These are phyloP conservation scores for Phaffomyces antillensis DNA, from an alignment of 805 yeast genomes.

Conservation along the genomic window DNA sequence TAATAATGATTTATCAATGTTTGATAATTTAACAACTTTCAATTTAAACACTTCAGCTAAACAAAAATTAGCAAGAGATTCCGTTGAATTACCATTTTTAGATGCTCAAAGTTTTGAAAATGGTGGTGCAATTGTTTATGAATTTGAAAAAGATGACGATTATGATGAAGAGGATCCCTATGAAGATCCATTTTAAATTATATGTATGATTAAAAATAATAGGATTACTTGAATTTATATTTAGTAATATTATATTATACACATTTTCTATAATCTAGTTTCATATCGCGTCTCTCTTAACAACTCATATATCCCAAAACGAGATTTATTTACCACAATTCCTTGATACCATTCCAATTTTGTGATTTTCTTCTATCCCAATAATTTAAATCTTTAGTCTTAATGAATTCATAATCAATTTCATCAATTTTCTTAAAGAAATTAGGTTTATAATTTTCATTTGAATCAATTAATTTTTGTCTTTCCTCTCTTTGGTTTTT, in stretches of 20 bases:
- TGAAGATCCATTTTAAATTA: slow-evolving; percentile 78
- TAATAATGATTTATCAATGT: slow-evolving; percentile 44
- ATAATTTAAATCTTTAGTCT: slow-evolving; percentile 47
- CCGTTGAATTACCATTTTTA: slow-evolving; percentile 85
- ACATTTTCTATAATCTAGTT: neutral
- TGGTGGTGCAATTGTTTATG: slow-evolving; percentile 94
- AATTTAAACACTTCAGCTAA: slow-evolving; percentile 68
- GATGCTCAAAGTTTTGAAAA: slow-evolving; percentile 74
- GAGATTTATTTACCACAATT: slow-evolving; percentile 42
- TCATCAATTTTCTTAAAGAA: slow-evolving; percentile 44
- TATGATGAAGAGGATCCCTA: slow-evolving; percentile 97
- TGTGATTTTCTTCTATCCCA: slow-evolving; percentile 69
- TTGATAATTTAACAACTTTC: slow-evolving; percentile 80
- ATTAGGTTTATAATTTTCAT: slow-evolving; percentile 43
- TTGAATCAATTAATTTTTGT: slow-evolving; percentile 41
- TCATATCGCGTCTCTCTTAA: neutral
- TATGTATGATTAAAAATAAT: no score
- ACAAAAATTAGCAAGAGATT: slow-evolving; percentile 72
- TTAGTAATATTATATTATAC: neutral
- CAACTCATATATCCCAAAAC: no score
- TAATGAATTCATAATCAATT: slow-evolving; percentile 46
- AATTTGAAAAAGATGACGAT: slow-evolving; percentile 94
- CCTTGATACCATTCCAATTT: slow-evolving; percentile 51
- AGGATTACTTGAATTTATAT: neutral
- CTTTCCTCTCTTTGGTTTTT: slow-evolving; percentile 77